A percentile compares a stretch with the other conserved stretches of the same genome.
Evolutionary conservation across 352 stramenopile species (phyloP).

Genomic region (Peronospora belbahrii): DNA sequence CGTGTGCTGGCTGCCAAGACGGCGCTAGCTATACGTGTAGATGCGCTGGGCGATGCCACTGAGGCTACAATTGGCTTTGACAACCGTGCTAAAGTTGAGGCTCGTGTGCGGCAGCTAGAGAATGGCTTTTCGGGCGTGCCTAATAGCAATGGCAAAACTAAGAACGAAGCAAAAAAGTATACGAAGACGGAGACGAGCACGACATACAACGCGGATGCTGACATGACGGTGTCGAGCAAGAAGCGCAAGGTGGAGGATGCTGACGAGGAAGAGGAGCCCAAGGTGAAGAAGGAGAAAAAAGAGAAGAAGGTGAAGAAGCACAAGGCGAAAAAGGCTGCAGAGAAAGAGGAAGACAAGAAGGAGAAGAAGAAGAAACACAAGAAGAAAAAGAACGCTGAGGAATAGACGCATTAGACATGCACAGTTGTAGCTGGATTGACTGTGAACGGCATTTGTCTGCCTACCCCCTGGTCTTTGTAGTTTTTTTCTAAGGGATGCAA

Average conservation of each 20-base stretch:
- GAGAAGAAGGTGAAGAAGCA: slow-evolving; percentile 52
- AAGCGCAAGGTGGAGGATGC: slow-evolving; percentile 63
- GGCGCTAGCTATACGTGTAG: slow-evolving; percentile 97
- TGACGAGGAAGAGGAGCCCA: slow-evolving; percentile 55
- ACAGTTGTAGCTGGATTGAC: slow-evolving; percentile 17
- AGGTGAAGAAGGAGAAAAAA: slow-evolving; percentile 66
- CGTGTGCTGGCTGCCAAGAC: slow-evolving; percentile 98
- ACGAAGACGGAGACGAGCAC: slow-evolving; percentile 69
- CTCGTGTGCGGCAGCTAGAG: slow-evolving; percentile 95
- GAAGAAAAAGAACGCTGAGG: slow-evolving; percentile 36
- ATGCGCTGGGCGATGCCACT: slow-evolving; percentile 95
- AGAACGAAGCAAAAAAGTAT: slow-evolving; percentile 89
- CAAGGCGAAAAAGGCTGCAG: slow-evolving; percentile 65
- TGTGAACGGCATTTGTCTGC: slow-evolving; percentile 14
- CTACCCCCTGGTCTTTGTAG: slow-evolving; percentile 20
- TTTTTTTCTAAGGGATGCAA: slow-evolving; percentile 9
- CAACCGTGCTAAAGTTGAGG: slow-evolving; percentile 97
- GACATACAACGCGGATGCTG: slow-evolving; percentile 91
- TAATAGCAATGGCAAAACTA: slow-evolving; percentile 86
- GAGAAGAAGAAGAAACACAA: slow-evolving; percentile 38
- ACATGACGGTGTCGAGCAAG: slow-evolving; percentile 94
- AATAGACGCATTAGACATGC: slow-evolving; percentile 34
- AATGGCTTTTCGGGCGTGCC: slow-evolving; percentile 84
- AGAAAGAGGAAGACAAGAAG: slow-evolving; percentile 23
- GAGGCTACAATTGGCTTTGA: slow-evolving; percentile 95